Percentiles rank a stretch among this genome's conserved stretches.
These are phyloP conservation scores for Nitzschia putrida DNA, from an alignment of 108 stramenopile species.

Conservation along the genomic window DNA sequence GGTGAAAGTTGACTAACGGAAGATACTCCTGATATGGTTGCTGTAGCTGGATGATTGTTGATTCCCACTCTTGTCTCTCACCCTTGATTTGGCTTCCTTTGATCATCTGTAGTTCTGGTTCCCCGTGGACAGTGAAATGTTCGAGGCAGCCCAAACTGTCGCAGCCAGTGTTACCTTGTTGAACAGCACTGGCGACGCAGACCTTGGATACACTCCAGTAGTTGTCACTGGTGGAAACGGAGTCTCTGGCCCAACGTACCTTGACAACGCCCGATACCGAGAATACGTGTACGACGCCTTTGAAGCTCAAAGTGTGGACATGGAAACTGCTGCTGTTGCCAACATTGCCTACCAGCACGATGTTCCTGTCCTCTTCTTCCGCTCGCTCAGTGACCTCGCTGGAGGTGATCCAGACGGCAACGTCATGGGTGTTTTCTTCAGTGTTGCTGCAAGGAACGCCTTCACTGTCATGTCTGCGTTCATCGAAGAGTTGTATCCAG, in stretches of 20 bases:
- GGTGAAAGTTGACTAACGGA: not conserved
- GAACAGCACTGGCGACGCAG: not conserved
- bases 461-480: constrained; percentile 7
- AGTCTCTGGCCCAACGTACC: constrained; percentile 3
- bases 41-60: no score
- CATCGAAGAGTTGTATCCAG: constrained; percentile 6
- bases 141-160: not conserved
- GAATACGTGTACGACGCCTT: constrained; percentile 9
- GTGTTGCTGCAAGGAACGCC: constrained; percentile 3
- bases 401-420: constrained; percentile 12
- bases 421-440: constrained; percentile 18
- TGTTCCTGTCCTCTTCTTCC: constrained; percentile 10
- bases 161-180: not conserved
- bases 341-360: constrained; percentile 10
- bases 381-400: constrained; percentile 7
- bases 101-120: constrained; percentile 4
- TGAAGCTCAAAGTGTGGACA: constrained; percentile 8
- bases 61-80: no score
- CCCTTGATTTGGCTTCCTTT: no score
- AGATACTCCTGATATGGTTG: not conserved
- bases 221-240: constrained; percentile 9
- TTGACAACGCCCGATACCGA: constrained; percentile 10
- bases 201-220: not conserved
- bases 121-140: not conserved
- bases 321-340: constrained; percentile 13